These are phyloP conservation scores for Hypsizygus marmoreus DNA, from an alignment of 768 basidiomycete genomes.

Conservation along the genomic window DNA sequence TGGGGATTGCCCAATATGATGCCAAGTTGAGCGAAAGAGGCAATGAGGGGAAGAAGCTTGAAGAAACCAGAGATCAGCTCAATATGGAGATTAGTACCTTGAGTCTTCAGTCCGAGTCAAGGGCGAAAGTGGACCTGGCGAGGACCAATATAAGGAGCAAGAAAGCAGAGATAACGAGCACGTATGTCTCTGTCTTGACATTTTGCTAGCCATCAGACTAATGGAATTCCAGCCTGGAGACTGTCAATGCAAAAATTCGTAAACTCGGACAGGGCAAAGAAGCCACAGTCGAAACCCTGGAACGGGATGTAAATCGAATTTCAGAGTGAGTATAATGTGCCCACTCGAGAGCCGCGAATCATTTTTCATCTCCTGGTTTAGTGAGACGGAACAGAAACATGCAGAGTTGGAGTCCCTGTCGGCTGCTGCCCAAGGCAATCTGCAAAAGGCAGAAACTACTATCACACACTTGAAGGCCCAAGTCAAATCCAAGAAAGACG, in stretches of 20 bases:
- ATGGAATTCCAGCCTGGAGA: conserved; percentile 61
- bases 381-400: conserved; percentile 70
- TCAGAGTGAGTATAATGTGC: conserved; percentile 46
- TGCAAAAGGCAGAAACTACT: conserved; percentile 66
- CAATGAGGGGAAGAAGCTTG: conserved; percentile 55
- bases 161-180: conserved; percentile 63
- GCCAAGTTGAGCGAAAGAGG: conserved; percentile 57
- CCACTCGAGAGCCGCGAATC: not conserved
- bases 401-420: conserved; percentile 45
- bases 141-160: conserved; percentile 67
- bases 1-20: conserved; percentile 66
- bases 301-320: conserved; percentile 65
- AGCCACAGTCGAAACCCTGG: conserved; percentile 65
- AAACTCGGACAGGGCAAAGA: conserved; percentile 61
- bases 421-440: conserved; percentile 49
- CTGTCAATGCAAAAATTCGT: conserved; percentile 60
- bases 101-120: conserved; percentile 75
- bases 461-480: conserved; percentile 62
- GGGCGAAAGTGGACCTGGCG: conserved; percentile 80
- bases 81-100: conserved; percentile 70
- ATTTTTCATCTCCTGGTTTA: conserved; percentile 27
- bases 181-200: conserved; percentile 44
- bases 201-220: conserved; percentile 4
- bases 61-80: conserved; percentile 69
- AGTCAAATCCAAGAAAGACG: conserved; percentile 60